Evolutionary conservation across 768 basidiomycete species (phyloP).

Genomic region (Rhodotorula toruloides): DNA sequence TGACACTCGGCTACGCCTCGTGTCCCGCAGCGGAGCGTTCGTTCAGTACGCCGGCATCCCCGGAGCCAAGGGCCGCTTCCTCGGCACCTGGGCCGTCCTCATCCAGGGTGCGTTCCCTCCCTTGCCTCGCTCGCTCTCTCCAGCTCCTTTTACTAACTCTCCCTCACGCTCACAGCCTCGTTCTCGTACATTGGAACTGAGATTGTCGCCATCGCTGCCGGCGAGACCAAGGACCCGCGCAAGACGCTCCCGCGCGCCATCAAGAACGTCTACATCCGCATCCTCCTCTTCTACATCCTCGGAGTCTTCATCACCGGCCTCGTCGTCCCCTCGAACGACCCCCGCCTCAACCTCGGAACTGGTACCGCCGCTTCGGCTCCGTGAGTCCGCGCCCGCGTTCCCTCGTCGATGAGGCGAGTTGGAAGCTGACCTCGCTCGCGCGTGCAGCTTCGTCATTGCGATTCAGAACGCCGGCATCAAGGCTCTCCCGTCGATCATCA

Average conservation of each 20-base stretch:
- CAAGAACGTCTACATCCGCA: conserved; percentile 34
- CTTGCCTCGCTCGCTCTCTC: conserved; percentile 47
- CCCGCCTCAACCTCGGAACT: conserved; percentile 27
- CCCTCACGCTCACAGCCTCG: conserved; percentile 2
- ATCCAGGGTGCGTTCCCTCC: conserved; percentile 52
- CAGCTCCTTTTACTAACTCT: neutral
- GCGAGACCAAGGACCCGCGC: conserved; percentile 51
- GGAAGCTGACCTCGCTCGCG: conserved; percentile 5
- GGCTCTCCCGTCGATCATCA: conserved; percentile 50
- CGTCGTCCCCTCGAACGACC: conserved; percentile 45
- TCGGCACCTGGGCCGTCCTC: conserved; percentile 65
- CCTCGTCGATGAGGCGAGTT: too few species aligned
- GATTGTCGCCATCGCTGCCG: conserved; percentile 52
- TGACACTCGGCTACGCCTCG: too few species aligned
- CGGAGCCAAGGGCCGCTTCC: conserved; percentile 71
- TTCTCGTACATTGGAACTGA: conserved; percentile 56
- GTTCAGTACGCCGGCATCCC: conserved; percentile 42
- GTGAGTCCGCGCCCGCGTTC: conserved; percentile 14
- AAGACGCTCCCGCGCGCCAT: conserved; percentile 42
- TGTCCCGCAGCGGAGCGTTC: conserved; percentile 6
- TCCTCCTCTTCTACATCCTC: conserved; percentile 56
- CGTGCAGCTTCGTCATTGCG: conserved; percentile 41
- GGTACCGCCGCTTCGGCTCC: conserved; percentile 34
- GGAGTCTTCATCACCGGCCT: conserved; percentile 48
- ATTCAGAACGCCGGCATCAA: conserved; percentile 49